phyloP scores from a whole-genome alignment of 164 flowering plant genomes.

The Umbilicus rupestris region DNA sequence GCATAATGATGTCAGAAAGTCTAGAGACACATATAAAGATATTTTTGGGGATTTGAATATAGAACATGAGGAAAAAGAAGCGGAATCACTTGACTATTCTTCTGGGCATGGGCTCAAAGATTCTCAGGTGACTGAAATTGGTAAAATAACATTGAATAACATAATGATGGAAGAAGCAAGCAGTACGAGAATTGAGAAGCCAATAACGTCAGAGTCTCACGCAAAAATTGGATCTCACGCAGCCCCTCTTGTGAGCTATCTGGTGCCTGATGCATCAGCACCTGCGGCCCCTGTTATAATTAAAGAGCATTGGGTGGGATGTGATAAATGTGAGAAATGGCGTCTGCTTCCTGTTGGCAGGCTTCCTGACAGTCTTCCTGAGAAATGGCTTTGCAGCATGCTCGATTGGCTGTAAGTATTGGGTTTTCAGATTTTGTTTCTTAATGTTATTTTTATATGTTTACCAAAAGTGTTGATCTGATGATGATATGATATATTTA shows the following conservation, averaged over 20 bases:
- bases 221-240: conserved; percentile 13
- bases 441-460: too few relatives aligned
- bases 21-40: conserved; percentile 33
- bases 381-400: conserved; percentile 93
- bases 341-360: conserved; percentile 74
- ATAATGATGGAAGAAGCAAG: conserved; percentile 26
- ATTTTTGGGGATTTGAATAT: conserved; percentile 42
- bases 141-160: conserved; percentile 13
- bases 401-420: conserved; percentile 91
- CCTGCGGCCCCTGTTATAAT: conserved; percentile 32
- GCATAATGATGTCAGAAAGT: conserved; percentile 28
- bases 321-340: conserved; percentile 86
- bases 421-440: background rate
- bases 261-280: conserved; percentile 26
- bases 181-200: conserved; percentile 26
- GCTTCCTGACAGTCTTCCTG: conserved; percentile 51
- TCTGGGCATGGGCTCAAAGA: conserved; percentile 25
- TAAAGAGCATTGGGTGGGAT: conserved; percentile 69
- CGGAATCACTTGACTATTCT: conserved; percentile 18
- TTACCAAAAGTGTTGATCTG: background rate
- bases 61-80: conserved; percentile 31
- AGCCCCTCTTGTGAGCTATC: conserved; percentile 20
- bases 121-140: conserved; percentile 26
- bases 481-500: background rate
- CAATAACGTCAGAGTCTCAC: conserved; percentile 17